Percentiles rank a stretch among this genome's conserved stretches.
These are phyloP conservation scores for Colletotrichum scovillei DNA, from an alignment of 2,329 filamentous ascomycete genomes.

Conservation along the genomic window DNA sequence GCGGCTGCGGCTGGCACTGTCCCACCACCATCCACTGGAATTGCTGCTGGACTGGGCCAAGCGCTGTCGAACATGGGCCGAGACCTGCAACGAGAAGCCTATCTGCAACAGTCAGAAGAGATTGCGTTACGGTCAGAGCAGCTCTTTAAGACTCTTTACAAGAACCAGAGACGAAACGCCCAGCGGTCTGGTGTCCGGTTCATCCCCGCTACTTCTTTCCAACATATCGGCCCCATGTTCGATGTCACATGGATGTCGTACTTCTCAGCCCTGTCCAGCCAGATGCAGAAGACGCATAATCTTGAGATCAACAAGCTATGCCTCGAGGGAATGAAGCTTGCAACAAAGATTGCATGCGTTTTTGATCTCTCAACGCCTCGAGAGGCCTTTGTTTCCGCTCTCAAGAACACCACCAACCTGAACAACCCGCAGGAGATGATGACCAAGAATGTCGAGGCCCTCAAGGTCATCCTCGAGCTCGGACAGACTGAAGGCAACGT, in stretches of 20 bases:
- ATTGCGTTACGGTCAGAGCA: conserved; percentile 81
- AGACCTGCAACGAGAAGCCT: conserved; percentile 91
- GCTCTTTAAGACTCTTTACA: conserved; percentile 92
- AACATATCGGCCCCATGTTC: conserved; percentile 98
- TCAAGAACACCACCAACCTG: conserved; percentile 94
- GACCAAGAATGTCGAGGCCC: conserved; percentile 94
- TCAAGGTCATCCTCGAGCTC: conserved; percentile 91
- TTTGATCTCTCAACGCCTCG: conserved; percentile 95
- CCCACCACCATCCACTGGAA: conserved; percentile 70
- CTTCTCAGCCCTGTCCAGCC: conserved; percentile 91
- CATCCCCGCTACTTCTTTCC: conserved; percentile 92
- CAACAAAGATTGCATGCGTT: conserved; percentile 90
- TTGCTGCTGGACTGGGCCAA: conserved; percentile 87
- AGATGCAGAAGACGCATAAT: conserved; percentile 94
- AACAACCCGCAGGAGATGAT: conserved; percentile 96
- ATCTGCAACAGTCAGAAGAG: conserved; percentile 94
- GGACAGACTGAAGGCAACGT: conserved; percentile 93
- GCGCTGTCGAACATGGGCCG: conserved; percentile 92
- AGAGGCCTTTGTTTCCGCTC: conserved; percentile 92
- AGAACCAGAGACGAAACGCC: conserved; percentile 86
- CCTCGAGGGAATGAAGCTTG: conserved; percentile 94
- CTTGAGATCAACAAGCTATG: conserved; percentile 92
- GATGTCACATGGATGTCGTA: conserved; percentile 99
- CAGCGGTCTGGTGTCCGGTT: conserved; percentile 78
- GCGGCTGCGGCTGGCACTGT: conserved; percentile 81